Evolutionary conservation across 1,139 yeast species (phyloP), one percentile per base, ranked within the genome.

Genomic region (Saccharomyces hybrid): DNA sequence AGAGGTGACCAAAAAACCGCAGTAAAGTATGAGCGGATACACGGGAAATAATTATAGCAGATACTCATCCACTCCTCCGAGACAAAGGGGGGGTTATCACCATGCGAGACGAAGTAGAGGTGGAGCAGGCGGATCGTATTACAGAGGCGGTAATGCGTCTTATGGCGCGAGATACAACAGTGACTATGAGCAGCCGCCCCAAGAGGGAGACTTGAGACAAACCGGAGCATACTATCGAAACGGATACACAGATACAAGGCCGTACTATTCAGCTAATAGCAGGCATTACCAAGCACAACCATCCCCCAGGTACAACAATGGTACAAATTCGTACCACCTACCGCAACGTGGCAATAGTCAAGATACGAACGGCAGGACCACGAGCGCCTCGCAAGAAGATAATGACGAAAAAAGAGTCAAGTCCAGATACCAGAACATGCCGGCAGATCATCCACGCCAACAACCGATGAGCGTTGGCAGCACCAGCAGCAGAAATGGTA

Each of bases 91-190:
- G 44, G 20, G 20, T 20, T 38, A 38, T 11, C 44, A 38, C n/a
- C 44, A 16, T 11, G 25, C 44, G 7, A 38, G 44, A 11, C 44
- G 44, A 38, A 23, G 44, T 9, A 38, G 44, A 4, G 44, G 44
- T 11, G 44, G n/a, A 11, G 13, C 25, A 20, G 25, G 25, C 23
- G 44, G 44, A 20, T 38, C 48, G 32, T 46, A 46, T 23, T 28
- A 46, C 25, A 46, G 48, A 46, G 48, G 29, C 32, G 48, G 31
- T 27, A 46, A 13, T 23, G 25, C 32, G 32, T 46, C 48, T 14
- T 46, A 28, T 46, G 48, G 34, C 44, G 32, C 49, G 6, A 28
- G 49, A 16, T 27, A 28, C 25, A 28, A 16, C 27, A 14, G 25
- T 44, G 26, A 47, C 44, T 23, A 47, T 16, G 27, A 31, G 32